Conservation (phyloP, 306 rosid species). For the barrel medic (Medicago truncatula) region DNA sequence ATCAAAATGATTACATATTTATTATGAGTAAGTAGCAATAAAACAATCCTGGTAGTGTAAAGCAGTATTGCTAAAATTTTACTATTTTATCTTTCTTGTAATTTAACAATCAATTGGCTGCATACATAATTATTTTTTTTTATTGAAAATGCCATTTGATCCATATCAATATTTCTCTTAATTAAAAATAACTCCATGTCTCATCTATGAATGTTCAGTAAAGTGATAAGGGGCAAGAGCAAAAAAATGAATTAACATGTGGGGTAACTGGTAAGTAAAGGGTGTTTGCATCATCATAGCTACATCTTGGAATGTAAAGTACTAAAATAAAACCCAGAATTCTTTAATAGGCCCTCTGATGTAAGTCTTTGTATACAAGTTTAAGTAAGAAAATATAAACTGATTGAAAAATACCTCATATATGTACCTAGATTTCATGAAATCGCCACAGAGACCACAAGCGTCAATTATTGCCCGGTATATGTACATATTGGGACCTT, state of each 20-base stretch:
- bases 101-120: not conserved
- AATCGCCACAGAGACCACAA: slow-evolving; percentile 82
- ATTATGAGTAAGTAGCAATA: slow-evolving; percentile 3
- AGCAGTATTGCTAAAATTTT: not conserved
- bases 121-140: not conserved
- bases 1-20: not conserved
- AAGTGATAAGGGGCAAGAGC: not conserved
- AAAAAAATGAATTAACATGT: not conserved
- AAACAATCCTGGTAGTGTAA: not conserved
- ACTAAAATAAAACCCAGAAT: slow-evolving; percentile 26
- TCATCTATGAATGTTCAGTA: slow-evolving; percentile 14
- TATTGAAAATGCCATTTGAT: not conserved
- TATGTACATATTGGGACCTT: slow-evolving; percentile 72
- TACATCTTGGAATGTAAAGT: slow-evolving; percentile 22
- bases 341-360: slow-evolving; percentile 21
- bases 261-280: slow-evolving; percentile 8
- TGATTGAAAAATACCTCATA: slow-evolving; percentile 72
- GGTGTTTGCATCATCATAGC: slow-evolving; percentile 7
- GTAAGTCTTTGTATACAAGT: slow-evolving; percentile 29
- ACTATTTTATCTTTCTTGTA: not conserved
- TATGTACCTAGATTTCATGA: slow-evolving; percentile 82
- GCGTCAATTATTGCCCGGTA: slow-evolving; percentile 81
- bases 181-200: slow-evolving; percentile 1
- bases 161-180: not conserved
- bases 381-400: slow-evolving; percentile 28